phyloP scores from a whole-genome alignment of 2,329 filamentous ascomycete genomes.

The Hypoxylon sp. region DNA sequence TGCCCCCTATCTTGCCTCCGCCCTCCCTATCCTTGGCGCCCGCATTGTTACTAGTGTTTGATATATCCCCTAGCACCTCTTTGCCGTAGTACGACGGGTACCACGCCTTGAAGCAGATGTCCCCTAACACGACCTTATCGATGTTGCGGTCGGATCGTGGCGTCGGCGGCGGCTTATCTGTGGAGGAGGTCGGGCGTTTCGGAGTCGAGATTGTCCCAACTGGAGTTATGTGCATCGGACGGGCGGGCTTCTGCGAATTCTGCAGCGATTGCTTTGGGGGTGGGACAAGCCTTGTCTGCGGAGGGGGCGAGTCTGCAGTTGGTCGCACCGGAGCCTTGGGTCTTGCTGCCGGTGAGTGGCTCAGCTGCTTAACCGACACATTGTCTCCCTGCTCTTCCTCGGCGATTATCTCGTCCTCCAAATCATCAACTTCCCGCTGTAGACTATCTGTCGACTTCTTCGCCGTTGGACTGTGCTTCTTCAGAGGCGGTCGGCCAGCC shows the following conservation, averaged over 20 bases:
- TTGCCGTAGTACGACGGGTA: constrained; percentile 92
- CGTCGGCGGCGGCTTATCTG: constrained; percentile 50
- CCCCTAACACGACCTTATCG: constrained; percentile 86
- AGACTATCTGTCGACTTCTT: constrained; percentile 39
- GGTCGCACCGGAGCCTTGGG: constrained; percentile 6
- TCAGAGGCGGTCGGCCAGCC: constrained; percentile 32
- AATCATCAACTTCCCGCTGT: constrained; percentile 10
- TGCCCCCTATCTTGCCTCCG: constrained; percentile 56
- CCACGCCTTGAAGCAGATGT: constrained; percentile 89
- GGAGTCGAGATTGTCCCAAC: constrained; percentile 46
- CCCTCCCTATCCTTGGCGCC: constrained; percentile 34
- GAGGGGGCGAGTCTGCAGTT: constrained; percentile 10
- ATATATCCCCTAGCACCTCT: constrained; percentile 71
- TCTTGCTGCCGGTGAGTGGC: neutral
- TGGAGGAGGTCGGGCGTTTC: constrained; percentile 49
- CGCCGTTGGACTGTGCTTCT: constrained; percentile 24
- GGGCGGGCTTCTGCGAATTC: constrained; percentile 2
- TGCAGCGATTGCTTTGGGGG: constrained; percentile 22
- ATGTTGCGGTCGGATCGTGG: constrained; percentile 79
- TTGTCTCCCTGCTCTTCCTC: neutral
- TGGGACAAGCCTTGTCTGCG: constrained; percentile 17
- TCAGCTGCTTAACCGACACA: constrained; percentile 2
- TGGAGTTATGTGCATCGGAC: constrained; percentile 21
- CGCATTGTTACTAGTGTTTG: constrained; percentile 46
- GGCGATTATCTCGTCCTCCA: neutral